Conservation (phyloP, 345 rosid species). For the Eucalyptus erythrocorys region DNA sequence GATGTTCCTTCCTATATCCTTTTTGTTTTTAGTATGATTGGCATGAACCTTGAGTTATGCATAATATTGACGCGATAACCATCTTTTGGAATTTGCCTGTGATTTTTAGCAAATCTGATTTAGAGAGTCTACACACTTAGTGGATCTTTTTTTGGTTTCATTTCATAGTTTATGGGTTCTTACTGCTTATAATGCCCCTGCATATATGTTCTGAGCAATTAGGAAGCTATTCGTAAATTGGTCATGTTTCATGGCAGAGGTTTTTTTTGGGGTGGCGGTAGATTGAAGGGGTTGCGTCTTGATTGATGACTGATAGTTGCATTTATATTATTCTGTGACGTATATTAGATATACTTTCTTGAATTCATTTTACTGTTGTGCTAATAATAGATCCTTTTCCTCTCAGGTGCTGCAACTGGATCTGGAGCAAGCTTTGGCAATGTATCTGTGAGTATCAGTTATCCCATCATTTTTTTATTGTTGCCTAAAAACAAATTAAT, state of each 20-base stretch:
- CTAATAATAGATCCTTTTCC: neutral
- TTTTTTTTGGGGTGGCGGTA: neutral
- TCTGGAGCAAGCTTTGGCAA: constrained; percentile 88
- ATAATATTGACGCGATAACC: neutral
- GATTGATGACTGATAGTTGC: neutral
- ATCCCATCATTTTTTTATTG: neutral
- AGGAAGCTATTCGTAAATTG: neutral
- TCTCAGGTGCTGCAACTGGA: constrained; percentile 47
- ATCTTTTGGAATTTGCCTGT: neutral
- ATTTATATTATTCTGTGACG: neutral
- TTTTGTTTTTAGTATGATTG: neutral
- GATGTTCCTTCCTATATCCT: neutral
- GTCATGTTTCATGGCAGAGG: neutral
- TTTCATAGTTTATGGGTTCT: neutral
- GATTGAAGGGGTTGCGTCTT: neutral
- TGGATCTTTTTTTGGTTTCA: neutral
- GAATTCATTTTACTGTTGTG: neutral
- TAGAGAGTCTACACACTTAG: neutral
- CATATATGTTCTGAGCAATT: neutral
- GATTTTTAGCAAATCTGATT: neutral
- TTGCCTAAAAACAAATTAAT: neutral
- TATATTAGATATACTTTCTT: neutral
- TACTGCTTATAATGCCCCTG: neutral
- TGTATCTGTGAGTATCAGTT: constrained; percentile 45
- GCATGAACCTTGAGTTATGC: neutral